phyloP scores from a whole-genome alignment of 2,329 filamentous ascomycete species.

The Fusarium sp. region DNA sequence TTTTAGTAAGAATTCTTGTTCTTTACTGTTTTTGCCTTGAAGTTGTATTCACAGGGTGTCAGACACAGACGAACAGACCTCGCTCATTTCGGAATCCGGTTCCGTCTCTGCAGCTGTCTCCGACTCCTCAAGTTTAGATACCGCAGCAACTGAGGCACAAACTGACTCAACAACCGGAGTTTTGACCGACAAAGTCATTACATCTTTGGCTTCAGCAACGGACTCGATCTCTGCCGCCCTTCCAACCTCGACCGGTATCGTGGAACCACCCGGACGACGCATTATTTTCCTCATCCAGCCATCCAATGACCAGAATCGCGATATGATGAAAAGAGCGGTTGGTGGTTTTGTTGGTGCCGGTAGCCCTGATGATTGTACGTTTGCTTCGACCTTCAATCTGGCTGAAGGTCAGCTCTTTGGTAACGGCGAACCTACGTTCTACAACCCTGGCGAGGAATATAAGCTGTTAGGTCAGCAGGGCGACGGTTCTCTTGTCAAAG shows the following conservation, averaged over 20 bases:
- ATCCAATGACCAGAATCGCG: not conserved
- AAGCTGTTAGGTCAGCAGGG: not conserved
- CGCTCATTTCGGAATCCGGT: too few species aligned
- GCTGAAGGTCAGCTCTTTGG: not conserved
- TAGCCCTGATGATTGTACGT: not conserved
- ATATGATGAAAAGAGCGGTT: not conserved
- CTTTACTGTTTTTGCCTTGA: not conserved
- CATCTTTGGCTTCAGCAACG: accelerated
- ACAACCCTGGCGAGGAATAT: not conserved
- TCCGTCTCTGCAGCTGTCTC: too few species aligned
- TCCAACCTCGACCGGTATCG: not conserved
- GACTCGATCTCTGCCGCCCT: not conserved
- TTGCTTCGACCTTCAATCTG: not conserved
- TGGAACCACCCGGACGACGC: not conserved
- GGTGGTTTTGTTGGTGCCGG: not conserved
- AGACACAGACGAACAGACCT: not conserved
- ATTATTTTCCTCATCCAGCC: not conserved
- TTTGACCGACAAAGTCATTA: not conserved
- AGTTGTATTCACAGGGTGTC: not conserved
- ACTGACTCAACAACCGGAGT: too few species aligned
- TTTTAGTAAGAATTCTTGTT: not conserved
- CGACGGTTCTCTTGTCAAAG: accelerated
- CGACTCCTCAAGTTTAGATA: not conserved
- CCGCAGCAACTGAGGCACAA: not conserved
- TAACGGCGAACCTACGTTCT: not conserved